Percentiles rank a stretch among this genome's conserved stretches.
Evolutionary conservation across 257 asterid genomes (phyloP).

Genomic region (Jaltomata sinuosa): DNA sequence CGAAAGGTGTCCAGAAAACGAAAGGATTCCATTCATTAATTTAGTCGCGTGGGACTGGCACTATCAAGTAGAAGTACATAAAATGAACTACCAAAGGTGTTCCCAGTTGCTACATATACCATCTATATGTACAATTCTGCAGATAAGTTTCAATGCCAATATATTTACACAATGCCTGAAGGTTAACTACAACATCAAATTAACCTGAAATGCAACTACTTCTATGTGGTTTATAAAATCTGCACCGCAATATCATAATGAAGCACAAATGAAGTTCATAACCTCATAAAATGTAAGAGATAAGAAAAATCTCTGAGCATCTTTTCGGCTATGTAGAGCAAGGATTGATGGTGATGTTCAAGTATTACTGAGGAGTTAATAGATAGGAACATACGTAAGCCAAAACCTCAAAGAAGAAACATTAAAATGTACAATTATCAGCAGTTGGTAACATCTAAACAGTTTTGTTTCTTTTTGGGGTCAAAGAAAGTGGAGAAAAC

Average conservation of each 20-base stretch:
- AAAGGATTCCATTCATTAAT: background rate
- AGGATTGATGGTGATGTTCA: background rate
- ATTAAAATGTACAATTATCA: background rate
- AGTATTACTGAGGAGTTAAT: background rate
- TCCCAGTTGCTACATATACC: background rate
- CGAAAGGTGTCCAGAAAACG: background rate
- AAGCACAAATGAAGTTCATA: background rate
- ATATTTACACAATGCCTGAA: background rate
- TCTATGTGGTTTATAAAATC: background rate
- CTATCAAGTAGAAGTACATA: background rate
- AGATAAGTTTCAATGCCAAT: background rate
- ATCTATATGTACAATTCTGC: background rate
- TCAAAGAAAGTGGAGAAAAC: background rate
- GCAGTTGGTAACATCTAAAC: background rate
- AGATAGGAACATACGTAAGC: too few relatives aligned
- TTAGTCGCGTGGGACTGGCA: background rate
- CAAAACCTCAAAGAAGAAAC: background rate
- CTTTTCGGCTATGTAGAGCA: background rate
- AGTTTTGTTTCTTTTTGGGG: background rate
- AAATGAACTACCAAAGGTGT: background rate
- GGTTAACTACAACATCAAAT: background rate
- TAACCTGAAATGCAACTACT: background rate
- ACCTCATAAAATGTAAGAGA: background rate
- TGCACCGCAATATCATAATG: background rate
- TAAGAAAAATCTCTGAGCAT: background rate